Evolutionary conservation across 2,329 filamentous ascomycete species (phyloP).

Genomic region (Diaporthe aspalathi): DNA sequence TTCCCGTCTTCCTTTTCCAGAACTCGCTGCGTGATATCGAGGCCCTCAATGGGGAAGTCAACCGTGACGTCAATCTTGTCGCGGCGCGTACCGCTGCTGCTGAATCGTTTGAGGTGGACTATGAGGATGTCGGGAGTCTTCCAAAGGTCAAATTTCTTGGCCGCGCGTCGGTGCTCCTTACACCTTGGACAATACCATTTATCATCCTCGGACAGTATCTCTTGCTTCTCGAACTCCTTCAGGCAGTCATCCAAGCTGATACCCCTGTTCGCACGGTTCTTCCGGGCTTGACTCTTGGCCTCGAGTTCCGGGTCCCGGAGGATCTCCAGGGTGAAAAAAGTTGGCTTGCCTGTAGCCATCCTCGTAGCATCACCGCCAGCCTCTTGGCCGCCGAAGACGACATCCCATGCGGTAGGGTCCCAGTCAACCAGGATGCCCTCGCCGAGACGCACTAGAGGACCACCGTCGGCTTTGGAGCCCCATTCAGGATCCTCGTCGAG

Average conservation of each 20-base stretch:
- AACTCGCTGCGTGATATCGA: constrained; percentile 85
- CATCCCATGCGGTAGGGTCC: constrained; percentile 76
- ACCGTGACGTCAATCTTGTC: constrained; percentile 94
- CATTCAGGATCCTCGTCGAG: constrained; percentile 49
- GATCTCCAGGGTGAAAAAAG: constrained; percentile 63
- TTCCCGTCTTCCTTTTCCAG: constrained; percentile 85
- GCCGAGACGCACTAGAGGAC: constrained; percentile 79
- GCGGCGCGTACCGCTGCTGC: constrained; percentile 81
- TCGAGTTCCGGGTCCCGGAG: constrained; percentile 74
- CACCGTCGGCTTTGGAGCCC: constrained; percentile 54
- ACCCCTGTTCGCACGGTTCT: constrained; percentile 76
- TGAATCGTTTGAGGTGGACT: constrained; percentile 95
- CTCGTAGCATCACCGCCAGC: constrained; percentile 52
- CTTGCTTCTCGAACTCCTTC: constrained; percentile 92
- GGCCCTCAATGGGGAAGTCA: constrained; percentile 88
- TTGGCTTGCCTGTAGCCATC: constrained; percentile 69
- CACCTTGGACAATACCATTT: constrained; percentile 98
- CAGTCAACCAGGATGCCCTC: constrained; percentile 92
- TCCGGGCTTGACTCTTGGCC: constrained; percentile 71
- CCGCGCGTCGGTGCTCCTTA: constrained; percentile 91
- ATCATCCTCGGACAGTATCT: constrained; percentile 93
- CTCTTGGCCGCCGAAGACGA: constrained; percentile 70
- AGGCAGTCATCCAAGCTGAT: constrained; percentile 91
- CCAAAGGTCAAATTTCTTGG: constrained; percentile 98
- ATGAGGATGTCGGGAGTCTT: constrained; percentile 95